Conservation (phyloP, 306 rosid genomes). For the Notholithocarpus densiflorus region DNA sequence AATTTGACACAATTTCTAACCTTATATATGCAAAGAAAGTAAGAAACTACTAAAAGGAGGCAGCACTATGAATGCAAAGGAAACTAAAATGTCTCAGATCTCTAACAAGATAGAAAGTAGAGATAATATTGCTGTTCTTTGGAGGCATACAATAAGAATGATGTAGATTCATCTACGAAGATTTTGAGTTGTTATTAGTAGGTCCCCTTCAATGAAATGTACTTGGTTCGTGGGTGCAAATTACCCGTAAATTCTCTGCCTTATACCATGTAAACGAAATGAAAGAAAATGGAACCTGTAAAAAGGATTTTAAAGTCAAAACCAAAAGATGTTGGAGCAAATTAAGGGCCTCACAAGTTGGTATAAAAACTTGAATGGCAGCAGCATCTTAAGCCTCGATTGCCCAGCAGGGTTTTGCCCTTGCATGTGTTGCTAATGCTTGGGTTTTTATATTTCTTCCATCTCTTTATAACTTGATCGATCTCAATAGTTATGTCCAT, state of each 20-base stretch:
- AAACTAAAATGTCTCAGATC: background rate
- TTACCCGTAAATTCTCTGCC: slow-evolving; percentile 32
- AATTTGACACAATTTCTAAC: no score
- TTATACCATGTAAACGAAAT: slow-evolving; percentile 16
- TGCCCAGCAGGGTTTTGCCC: slow-evolving; percentile 10
- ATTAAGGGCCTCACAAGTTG: slow-evolving; percentile 33
- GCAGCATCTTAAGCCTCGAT: slow-evolving; percentile 6
- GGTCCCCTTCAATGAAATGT: slow-evolving; percentile 11
- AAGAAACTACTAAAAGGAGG: background rate
- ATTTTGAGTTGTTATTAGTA: background rate
- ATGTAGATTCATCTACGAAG: background rate
- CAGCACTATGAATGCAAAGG: background rate
- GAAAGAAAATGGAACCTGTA: slow-evolving; percentile 18
- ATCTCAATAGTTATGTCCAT: background rate
- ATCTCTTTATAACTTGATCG: background rate
- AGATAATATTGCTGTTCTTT: background rate
- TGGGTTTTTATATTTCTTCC: slow-evolving; percentile 22
- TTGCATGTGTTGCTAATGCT: slow-evolving; percentile 22
- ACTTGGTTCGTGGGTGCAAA: slow-evolving; percentile 30
- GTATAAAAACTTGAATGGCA: slow-evolving; percentile 29
- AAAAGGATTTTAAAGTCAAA: slow-evolving; percentile 26
- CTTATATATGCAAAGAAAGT: background rate
- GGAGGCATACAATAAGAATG: background rate
- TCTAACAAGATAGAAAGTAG: background rate
- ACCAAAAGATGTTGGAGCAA: slow-evolving; percentile 28